phyloP scores from a whole-genome alignment of 768 basidiomycete species.

The Tricholoma flavovirens region DNA sequence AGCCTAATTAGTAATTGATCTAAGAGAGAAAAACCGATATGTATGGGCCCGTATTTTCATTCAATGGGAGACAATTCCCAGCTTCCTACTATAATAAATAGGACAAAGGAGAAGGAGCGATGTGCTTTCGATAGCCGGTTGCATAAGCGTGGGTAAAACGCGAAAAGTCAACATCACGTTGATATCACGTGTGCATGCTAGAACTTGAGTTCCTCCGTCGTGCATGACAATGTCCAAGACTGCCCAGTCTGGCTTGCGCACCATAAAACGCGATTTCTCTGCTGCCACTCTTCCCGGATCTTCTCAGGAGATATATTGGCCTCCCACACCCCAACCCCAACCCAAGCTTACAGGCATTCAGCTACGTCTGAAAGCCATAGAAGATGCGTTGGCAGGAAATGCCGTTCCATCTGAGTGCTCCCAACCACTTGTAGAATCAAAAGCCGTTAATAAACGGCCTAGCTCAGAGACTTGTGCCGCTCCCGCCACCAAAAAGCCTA shows the following conservation, averaged over 20 bases:
- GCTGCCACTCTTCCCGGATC: constrained; percentile 28
- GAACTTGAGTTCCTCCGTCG: background rate
- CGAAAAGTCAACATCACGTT: constrained; percentile 4
- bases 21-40: too few species aligned
- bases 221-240: constrained; percentile 24
- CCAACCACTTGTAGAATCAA: constrained; percentile 25
- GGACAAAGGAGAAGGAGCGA: too few species aligned
- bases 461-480: constrained; percentile 23
- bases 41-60: too few species aligned
- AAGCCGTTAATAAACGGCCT: constrained; percentile 32
- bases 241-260: constrained; percentile 55
- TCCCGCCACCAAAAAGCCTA: constrained; percentile 43
- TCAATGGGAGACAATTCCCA: too few species aligned
- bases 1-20: too few species aligned
- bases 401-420: constrained; percentile 13
- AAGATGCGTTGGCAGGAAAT: constrained; percentile 42
- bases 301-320: constrained; percentile 37
- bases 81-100: too few species aligned
- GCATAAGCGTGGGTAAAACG: constrained; percentile 6
- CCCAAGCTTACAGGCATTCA: constrained; percentile 23
- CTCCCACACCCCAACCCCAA: constrained; percentile 28
- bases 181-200: background rate
- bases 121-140: too few species aligned
- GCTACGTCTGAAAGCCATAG: constrained; percentile 51
- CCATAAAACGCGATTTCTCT: constrained; percentile 61